A percentile compares a stretch with the other conserved stretches of the same genome.
phyloP scores from a whole-genome alignment of 192 early-diverging fungal genomes.

The Spizellomyces sp. region DNA sequence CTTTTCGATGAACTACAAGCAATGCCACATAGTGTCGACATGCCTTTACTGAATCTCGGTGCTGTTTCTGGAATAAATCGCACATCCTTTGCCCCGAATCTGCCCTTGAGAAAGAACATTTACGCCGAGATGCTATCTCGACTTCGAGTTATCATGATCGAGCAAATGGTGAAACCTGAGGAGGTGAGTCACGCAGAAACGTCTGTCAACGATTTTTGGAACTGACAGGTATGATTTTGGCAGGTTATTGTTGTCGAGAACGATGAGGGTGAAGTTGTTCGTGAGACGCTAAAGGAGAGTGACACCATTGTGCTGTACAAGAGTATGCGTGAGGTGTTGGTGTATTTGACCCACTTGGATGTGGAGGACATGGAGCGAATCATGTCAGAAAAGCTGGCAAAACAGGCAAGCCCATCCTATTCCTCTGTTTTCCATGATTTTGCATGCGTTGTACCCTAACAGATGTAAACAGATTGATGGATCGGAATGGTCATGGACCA shows the following conservation, averaged over 20 bases:
- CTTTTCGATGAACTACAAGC: conserved; percentile 85
- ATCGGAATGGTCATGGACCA: conserved; percentile 97
- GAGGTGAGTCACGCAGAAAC: conserved; percentile 60
- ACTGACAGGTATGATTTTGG: neutral
- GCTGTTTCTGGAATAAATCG: conserved; percentile 31
- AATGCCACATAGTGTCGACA: conserved; percentile 51
- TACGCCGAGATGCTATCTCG: conserved; percentile 84
- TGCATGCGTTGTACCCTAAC: neutral
- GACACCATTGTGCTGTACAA: conserved; percentile 99
- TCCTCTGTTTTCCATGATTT: conserved; percentile 12
- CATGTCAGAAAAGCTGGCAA: conserved; percentile 90
- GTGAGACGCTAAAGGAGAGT: conserved; percentile 95
- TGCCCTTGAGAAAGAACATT: conserved; percentile 69
- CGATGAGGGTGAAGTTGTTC: conserved; percentile 99
- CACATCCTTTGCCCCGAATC: conserved; percentile 7
- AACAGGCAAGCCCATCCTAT: conserved; percentile 62
- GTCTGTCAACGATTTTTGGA: neutral
- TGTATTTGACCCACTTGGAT: conserved; percentile 97
- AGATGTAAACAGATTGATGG: conserved; percentile 76
- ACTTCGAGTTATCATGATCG: conserved; percentile 95
- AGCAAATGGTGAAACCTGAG: conserved; percentile 98
- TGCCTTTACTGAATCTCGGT: conserved; percentile 66
- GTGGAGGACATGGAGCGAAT: conserved; percentile 91
- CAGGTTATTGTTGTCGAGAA: conserved; percentile 95
- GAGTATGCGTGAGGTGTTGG: conserved; percentile 94